These are phyloP conservation scores for Umbelopsis ramanniana DNA, from an alignment of 192 early-diverging fungal species.

Conservation along the genomic window DNA sequence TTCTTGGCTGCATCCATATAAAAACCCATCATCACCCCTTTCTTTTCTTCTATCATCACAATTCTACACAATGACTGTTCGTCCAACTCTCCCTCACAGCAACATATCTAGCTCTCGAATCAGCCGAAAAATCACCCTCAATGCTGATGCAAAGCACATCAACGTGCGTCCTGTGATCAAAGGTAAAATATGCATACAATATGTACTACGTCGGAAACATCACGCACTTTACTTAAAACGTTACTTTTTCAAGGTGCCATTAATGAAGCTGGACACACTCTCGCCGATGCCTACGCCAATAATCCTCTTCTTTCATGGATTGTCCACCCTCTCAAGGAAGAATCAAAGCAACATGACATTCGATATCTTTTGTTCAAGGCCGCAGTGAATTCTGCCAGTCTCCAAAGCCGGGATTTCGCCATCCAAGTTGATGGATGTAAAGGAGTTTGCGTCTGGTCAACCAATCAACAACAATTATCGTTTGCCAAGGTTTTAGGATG, in stretches of 20 bases:
- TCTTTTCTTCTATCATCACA: background rate
- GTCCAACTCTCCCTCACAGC: background rate
- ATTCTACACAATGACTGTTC: slow-evolving; percentile 1
- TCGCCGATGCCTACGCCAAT: slow-evolving; percentile 30
- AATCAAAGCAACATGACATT: slow-evolving; percentile 8
- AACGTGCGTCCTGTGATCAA: slow-evolving; percentile 41
- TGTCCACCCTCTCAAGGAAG: background rate
- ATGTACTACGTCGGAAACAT: background rate
- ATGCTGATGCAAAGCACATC: slow-evolving; percentile 5
- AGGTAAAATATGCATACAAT: slow-evolving; percentile 24
- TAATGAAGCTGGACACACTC: slow-evolving; percentile 35
- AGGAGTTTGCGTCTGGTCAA: slow-evolving; percentile 38
- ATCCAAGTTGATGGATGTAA: slow-evolving; percentile 44
- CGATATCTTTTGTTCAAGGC: slow-evolving; percentile 30
- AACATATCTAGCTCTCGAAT: slow-evolving; percentile 5
- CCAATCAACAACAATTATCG: slow-evolving; percentile 9
- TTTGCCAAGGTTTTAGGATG: slow-evolving; percentile 9
- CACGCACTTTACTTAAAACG: background rate
- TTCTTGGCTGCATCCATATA: slow-evolving; percentile 12
- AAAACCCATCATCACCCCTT: background rate
- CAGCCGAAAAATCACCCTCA: slow-evolving; percentile 35
- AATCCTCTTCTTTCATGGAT: slow-evolving; percentile 34
- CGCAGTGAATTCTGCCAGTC: slow-evolving; percentile 27
- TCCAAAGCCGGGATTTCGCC: slow-evolving; percentile 37
- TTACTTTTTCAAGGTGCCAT: slow-evolving; percentile 32